phyloP scores from a whole-genome alignment of 225 moss, liverwort and hornwort species.

The Asterella californica region DNA sequence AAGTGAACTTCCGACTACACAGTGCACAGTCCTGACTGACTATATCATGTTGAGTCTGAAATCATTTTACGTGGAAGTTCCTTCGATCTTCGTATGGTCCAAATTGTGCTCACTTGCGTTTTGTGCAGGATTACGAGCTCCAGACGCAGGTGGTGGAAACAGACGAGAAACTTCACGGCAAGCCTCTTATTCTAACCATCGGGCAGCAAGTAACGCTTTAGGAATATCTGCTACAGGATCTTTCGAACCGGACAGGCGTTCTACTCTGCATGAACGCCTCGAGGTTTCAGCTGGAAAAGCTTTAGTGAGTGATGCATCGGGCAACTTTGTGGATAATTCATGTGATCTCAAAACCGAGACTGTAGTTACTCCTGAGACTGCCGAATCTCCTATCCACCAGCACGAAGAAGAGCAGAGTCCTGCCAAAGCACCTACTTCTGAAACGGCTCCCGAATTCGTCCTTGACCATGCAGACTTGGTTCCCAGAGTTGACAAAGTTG shows the following conservation, averaged over 20 bases:
- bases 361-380: not conserved
- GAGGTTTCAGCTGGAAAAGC: not conserved
- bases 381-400: not conserved
- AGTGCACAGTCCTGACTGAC: too few relatives aligned
- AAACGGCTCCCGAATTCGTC: not conserved
- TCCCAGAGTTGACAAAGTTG: slow-evolving; percentile 20
- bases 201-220: not conserved
- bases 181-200: not conserved
- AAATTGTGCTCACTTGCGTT: not conserved
- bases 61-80: not conserved
- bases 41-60: not conserved
- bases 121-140: slow-evolving; percentile 22
- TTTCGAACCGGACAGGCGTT: not conserved
- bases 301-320: not conserved
- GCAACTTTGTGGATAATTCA: not conserved
- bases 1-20: not conserved
- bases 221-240: not conserved
- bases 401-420: not conserved
- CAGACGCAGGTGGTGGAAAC: not conserved
- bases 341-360: not conserved
- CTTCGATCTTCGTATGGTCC: not conserved
- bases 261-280: not conserved
- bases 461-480: not conserved
- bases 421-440: too few relatives aligned
- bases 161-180: slow-evolving; percentile 6